Conservation (phyloP, 805 yeast genomes). For the Nakazawaea anatomiae region DNA sequence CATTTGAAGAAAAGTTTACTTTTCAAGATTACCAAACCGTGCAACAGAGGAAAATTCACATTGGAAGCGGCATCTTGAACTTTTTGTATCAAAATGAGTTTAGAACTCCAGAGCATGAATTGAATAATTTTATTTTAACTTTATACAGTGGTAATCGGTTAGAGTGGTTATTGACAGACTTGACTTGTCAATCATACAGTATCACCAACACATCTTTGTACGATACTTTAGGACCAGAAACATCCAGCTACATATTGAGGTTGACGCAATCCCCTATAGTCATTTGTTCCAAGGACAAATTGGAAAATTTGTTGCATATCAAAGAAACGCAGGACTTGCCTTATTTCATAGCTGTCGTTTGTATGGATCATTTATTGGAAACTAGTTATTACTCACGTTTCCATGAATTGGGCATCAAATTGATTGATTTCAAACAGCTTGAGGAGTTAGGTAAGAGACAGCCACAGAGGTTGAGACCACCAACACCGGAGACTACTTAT, state of each 20-base stretch:
- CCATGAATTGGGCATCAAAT: constrained; percentile 21
- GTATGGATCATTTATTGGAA: constrained; percentile 43
- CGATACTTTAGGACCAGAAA: constrained; percentile 52
- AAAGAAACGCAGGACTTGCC: constrained; percentile 20
- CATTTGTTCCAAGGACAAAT: constrained; percentile 46
- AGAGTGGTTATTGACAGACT: constrained; percentile 68
- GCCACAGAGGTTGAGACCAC: constrained; percentile 33
- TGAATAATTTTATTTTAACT: constrained; percentile 38
- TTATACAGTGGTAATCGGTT: constrained; percentile 52
- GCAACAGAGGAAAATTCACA: constrained; percentile 12
- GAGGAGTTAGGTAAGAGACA: constrained; percentile 23
- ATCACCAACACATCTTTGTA: constrained; percentile 47
- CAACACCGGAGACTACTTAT: constrained; percentile 45
- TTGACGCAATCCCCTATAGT: constrained; percentile 57
- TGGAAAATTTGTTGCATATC: constrained; percentile 39
- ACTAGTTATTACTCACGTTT: constrained; percentile 15
- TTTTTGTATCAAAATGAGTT: constrained; percentile 16
- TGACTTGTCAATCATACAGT: constrained; percentile 58
- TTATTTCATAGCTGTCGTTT: constrained; percentile 44
- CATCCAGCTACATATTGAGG: constrained; percentile 57
- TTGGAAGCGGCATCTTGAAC: constrained; percentile 19
- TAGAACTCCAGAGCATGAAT: neutral
- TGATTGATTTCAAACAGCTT: constrained; percentile 27
- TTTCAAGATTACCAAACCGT: constrained; percentile 1
- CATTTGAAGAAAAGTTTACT: neutral